Evolutionary conservation across 345 rosid species (phyloP), one percentile per base, ranked within the genome.

Genomic region (Streptanthus diversifolius): DNA sequence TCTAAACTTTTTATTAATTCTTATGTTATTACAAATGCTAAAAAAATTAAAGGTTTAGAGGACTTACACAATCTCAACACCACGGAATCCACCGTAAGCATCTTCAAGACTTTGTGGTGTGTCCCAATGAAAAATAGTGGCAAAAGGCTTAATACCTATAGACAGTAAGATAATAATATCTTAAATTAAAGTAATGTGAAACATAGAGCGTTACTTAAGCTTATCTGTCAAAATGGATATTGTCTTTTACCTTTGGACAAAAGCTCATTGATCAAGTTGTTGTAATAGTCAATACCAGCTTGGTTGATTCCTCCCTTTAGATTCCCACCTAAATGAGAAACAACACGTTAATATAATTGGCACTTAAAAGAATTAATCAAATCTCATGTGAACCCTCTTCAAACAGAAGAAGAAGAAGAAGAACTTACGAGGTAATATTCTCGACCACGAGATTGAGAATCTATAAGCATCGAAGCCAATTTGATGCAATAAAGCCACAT

Each of bases 391-490:
- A 53, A 63, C 30, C 22, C n/a, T 29, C 24, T 37, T 40, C 25
- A 22, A 29, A 71, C 66, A 60, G 37, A 51, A 72, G 43, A 29
- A 60, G 37, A 51, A 72, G 43, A 29, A 45, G 22, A 35, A 33
- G 41, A 65, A 58, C 80, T 72, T 74, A 83, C 83, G 37, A 40
- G 87, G 87, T 35, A 84, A 58, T 0, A 84, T 59, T 60, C 87
- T 77, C 0, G 87, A 70, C 87, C 87, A 83, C 0, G 85, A 84
- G 71, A 84, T 81, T 11, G 87, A 84, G 44, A 84, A 81, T 77
- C 87, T 77, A 35, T 81, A 81, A 3, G 83, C 87, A 74, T 74
- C 76, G 27, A 81, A 77, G 1, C 87, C 87, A 11, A 80, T 73
- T 19, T 84, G 71, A 56, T 84, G 83, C 74, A 84, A 59, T 32